phyloP scores from a whole-genome alignment of 352 stramenopile species.

The Chrysophaeum taylorii region DNA sequence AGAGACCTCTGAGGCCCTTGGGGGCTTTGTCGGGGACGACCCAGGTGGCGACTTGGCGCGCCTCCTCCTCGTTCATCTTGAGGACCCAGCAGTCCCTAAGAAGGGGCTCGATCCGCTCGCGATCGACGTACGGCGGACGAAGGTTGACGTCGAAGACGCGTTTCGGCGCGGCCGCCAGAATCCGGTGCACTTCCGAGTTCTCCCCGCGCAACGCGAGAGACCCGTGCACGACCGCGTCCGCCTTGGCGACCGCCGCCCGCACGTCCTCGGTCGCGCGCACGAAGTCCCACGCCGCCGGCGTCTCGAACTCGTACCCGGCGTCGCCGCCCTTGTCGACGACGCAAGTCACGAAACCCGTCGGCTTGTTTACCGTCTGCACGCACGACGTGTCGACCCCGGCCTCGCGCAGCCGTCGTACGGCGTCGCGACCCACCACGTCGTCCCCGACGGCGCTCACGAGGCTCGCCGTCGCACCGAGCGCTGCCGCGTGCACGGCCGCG shows the following conservation, averaged over 20 bases:
- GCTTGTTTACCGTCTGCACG: constrained; percentile 21
- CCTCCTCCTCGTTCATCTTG: constrained; percentile 38
- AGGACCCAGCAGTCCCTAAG: constrained; percentile 17
- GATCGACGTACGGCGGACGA: constrained; percentile 24
- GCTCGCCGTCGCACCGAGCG: constrained; percentile 19
- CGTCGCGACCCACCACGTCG: constrained; percentile 31
- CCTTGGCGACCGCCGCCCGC: background rate
- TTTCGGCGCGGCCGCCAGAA: constrained; percentile 21
- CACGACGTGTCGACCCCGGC: constrained; percentile 23
- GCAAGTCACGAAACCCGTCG: constrained; percentile 26
- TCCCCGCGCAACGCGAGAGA: constrained; percentile 19
- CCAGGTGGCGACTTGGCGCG: constrained; percentile 27
- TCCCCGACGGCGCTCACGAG: constrained; percentile 29
- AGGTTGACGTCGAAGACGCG: constrained; percentile 35
- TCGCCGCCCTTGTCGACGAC: constrained; percentile 27
- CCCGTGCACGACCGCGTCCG: constrained; percentile 17
- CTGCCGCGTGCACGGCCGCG: constrained; percentile 31
- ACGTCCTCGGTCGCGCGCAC: constrained; percentile 19
- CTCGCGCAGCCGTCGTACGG: constrained; percentile 21
- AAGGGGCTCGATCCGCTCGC: constrained; percentile 17
- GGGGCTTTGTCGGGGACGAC: constrained; percentile 14
- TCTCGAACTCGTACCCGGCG: constrained; percentile 34
- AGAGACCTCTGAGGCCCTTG: constrained; percentile 15
- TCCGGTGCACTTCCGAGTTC: constrained; percentile 20
- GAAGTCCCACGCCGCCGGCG: constrained; percentile 33